Evolutionary conservation across 1,284 basidiomycete species (phyloP).

Genomic region (Psilocybe mexicana): DNA sequence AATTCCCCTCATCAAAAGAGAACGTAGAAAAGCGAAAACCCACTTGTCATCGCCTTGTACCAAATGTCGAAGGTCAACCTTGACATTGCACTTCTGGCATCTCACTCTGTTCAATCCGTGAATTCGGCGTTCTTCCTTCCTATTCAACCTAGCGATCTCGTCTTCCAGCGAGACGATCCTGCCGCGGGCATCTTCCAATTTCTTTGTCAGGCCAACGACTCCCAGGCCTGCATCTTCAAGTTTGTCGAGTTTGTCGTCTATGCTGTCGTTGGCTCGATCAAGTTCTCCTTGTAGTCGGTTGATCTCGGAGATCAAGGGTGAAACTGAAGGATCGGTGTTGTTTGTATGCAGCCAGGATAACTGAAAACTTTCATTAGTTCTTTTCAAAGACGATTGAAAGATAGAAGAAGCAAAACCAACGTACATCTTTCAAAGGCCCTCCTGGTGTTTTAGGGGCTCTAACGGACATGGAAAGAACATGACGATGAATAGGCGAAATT

Average conservation of each 20-base stretch:
- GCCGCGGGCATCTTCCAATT: slow-evolving; percentile 67
- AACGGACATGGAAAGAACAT: slow-evolving; percentile 65
- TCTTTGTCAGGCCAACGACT: slow-evolving; percentile 65
- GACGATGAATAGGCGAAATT: slow-evolving; percentile 73
- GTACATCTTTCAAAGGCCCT: slow-evolving; percentile 72
- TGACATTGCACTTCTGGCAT: slow-evolving; percentile 67
- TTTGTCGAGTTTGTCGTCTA: slow-evolving; percentile 83
- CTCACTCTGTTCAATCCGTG: slow-evolving; percentile 57
- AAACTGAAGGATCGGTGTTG: slow-evolving; percentile 50
- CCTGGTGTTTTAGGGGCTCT: slow-evolving; percentile 75
- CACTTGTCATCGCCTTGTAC: slow-evolving; percentile 65
- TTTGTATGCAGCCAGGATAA: slow-evolving; percentile 72
- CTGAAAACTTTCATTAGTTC: slow-evolving; percentile 34
- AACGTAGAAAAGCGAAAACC: slow-evolving; percentile 8
- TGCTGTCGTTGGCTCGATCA: slow-evolving; percentile 74
- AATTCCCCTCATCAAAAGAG: background rate
- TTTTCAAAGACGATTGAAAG: too few species aligned
- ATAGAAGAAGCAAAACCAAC: slow-evolving; percentile 20
- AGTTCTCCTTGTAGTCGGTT: slow-evolving; percentile 69
- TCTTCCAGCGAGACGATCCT: slow-evolving; percentile 62
- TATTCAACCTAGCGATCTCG: slow-evolving; percentile 60
- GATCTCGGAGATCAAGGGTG: slow-evolving; percentile 66
- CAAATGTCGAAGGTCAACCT: slow-evolving; percentile 52
- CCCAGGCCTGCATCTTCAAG: slow-evolving; percentile 77
- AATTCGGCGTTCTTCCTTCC: slow-evolving; percentile 64